Conservation (phyloP, 1,139 yeast genomes). For the Blastobotrys persicus region DNA sequence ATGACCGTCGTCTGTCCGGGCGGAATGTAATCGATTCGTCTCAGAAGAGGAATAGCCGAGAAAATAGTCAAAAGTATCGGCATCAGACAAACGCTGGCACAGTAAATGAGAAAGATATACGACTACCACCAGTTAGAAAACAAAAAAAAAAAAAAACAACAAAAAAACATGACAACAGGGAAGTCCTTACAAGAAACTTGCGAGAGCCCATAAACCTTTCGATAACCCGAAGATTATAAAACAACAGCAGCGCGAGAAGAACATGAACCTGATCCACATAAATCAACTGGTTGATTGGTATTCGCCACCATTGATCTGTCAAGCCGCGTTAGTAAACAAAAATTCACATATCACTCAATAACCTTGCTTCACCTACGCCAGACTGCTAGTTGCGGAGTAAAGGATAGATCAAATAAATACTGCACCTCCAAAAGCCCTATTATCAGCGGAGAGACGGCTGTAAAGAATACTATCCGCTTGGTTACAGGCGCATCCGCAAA, state of each 20-base stretch:
- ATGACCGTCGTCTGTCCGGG: slow-evolving; percentile 67
- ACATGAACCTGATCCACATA: slow-evolving; percentile 68
- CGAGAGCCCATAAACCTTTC: slow-evolving; percentile 66
- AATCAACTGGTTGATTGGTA: slow-evolving; percentile 53
- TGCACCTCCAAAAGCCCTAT: slow-evolving; percentile 58
- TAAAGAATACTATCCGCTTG: slow-evolving; percentile 42
- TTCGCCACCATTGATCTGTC: slow-evolving; percentile 62
- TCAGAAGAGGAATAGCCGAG: not conserved
- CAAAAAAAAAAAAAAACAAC: no score
- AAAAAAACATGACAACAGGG: no score
- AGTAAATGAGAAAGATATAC: slow-evolving; percentile 24
- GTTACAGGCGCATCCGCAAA: slow-evolving; percentile 61
- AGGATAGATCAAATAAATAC: slow-evolving; percentile 50
- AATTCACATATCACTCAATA: slow-evolving; percentile 4
- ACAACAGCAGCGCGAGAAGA: slow-evolving; percentile 48
- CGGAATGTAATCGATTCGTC: slow-evolving; percentile 31
- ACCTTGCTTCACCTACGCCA: slow-evolving; percentile 40
- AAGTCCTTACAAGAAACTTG: slow-evolving; percentile 46
- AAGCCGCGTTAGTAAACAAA: not conserved
- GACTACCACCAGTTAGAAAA: slow-evolving; percentile 15
- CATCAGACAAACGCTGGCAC: slow-evolving; percentile 41
- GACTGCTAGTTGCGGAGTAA: slow-evolving; percentile 57
- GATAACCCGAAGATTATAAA: slow-evolving; percentile 59
- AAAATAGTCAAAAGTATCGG: slow-evolving; percentile 36
- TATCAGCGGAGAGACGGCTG: slow-evolving; percentile 49